These are phyloP conservation scores for Penicillium frequentans DNA, from an alignment of 2,329 filamentous ascomycete genomes.

Conservation along the genomic window DNA sequence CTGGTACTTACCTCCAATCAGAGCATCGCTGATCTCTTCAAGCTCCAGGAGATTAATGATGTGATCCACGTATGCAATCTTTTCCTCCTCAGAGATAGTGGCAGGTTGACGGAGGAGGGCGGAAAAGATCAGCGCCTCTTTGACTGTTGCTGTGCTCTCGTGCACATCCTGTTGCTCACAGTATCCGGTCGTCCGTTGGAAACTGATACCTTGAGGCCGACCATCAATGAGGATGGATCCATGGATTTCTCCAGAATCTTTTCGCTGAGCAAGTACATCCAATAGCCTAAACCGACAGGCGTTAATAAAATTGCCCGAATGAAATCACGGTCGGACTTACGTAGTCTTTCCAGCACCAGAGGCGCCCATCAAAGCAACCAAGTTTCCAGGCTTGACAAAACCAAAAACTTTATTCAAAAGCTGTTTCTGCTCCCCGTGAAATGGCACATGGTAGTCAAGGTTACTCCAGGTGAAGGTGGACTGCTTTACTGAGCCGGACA, in stretches of 20 bases:
- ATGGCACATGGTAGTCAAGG: conserved; percentile 67
- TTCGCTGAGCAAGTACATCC: conserved; percentile 45
- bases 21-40: conserved; percentile 61
- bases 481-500: conserved; percentile 60
- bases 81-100: conserved; percentile 56
- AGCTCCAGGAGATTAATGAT: conserved; percentile 67
- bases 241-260: conserved; percentile 43
- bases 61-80: conserved; percentile 64
- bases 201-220: conserved; percentile 42
- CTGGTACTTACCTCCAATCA: conserved; percentile 52
- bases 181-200: conserved; percentile 53
- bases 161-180: conserved; percentile 66
- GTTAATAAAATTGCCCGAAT: background rate
- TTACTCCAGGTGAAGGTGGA: conserved; percentile 79
- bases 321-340: conserved; percentile 9
- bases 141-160: conserved; percentile 62
- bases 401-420: conserved; percentile 64
- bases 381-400: conserved; percentile 71
- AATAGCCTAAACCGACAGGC: conserved; percentile 33
- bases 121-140: conserved; percentile 64
- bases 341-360: conserved; percentile 66
- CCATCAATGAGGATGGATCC: conserved; percentile 47
- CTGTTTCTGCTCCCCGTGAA: conserved; percentile 45
- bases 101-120: conserved; percentile 61
- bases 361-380: conserved; percentile 79